Evolutionary conservation across 129 eudicot species (phyloP).

Genomic region (sunflower (Helianthus annuus)): HanXRQr2.0-SUNRISE NC_035445.2:80063457-80063956

Average conservation of each 20-base stretch:
- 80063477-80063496: constrained; percentile 1
- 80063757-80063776: too few relatives aligned
- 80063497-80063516: constrained; percentile 14
- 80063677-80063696: background rate
- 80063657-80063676: background rate
- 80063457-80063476: constrained; percentile 63
- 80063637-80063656: constrained; percentile 8
- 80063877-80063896: too few relatives aligned
- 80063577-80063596: constrained; percentile 7
- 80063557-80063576: constrained; percentile 2
- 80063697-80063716: background rate
- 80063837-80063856: too few relatives aligned
- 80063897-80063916: too few relatives aligned
- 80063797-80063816: too few relatives aligned
- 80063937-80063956: too few relatives aligned
- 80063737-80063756: too few relatives aligned
- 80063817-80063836: too few relatives aligned
- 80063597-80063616: constrained; percentile 3
- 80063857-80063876: too few relatives aligned
- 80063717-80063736: too few relatives aligned
- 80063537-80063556: background rate
- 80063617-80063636: constrained; percentile 6
- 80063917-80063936: too few relatives aligned
- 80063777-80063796: too few relatives aligned
- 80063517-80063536: constrained; percentile 16